Percentiles rank a stretch among this genome's conserved stretches.
phyloP scores from a whole-genome alignment of 2,329 filamentous ascomycete genomes.

The Coniochaeta pulveracea region DNA sequence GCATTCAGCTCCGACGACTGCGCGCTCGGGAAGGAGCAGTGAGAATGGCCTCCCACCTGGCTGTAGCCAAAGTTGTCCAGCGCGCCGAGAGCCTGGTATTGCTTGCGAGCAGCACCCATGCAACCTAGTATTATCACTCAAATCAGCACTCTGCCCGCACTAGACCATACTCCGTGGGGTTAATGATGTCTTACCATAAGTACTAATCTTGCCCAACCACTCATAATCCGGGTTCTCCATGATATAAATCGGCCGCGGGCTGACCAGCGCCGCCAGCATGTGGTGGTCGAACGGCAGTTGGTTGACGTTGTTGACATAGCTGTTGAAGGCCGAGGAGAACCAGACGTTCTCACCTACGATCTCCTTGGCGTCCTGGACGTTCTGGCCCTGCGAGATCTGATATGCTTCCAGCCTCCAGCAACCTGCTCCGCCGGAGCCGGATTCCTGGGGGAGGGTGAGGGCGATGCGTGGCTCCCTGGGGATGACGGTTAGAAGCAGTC shows the following conservation, averaged over 20 bases:
- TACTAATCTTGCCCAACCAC: conserved; percentile 36
- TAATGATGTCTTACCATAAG: conserved; percentile 18
- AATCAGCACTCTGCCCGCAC: too few relatives aligned
- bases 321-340: conserved; percentile 39
- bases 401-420: conserved; percentile 25
- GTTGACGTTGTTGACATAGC: conserved; percentile 34
- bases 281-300: conserved; percentile 40
- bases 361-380: conserved; percentile 35
- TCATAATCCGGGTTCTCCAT: conserved; percentile 39
- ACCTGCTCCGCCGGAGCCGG: conserved; percentile 33
- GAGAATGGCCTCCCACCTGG: conserved; percentile 32
- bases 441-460: conserved; percentile 36
- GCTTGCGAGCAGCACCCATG: conserved; percentile 32
- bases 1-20: conserved; percentile 31
- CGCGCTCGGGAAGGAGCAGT: conserved; percentile 36
- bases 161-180: too few relatives aligned
- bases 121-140: too few relatives aligned
- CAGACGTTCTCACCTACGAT: conserved; percentile 42
- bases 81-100: conserved; percentile 34
- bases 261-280: conserved; percentile 36
- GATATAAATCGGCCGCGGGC: conserved; percentile 34
- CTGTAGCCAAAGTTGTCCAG: conserved; percentile 37
- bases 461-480: conserved; percentile 35
- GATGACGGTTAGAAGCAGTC: too few relatives aligned
- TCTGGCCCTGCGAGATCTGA: too few relatives aligned